phyloP scores from a whole-genome alignment of 805 yeast species.

The Yamadazyma akitaensis region DNA sequence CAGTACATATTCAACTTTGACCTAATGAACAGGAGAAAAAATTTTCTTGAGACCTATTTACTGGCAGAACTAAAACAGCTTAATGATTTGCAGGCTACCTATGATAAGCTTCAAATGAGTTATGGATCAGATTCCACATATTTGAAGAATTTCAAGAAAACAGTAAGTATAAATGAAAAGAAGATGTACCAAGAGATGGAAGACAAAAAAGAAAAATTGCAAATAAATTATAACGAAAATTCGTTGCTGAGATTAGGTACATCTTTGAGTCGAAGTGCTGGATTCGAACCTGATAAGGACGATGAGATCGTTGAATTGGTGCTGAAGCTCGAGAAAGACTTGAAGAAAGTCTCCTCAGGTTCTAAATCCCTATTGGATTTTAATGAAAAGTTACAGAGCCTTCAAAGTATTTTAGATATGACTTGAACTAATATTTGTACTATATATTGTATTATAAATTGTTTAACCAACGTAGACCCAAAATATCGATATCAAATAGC shows the following conservation, averaged over 20 bases:
- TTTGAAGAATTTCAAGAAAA: conserved; percentile 27
- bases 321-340: conserved; percentile 2
- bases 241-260: neutral
- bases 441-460: conserved; percentile 2
- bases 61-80: conserved; percentile 41
- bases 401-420: conserved; percentile 14
- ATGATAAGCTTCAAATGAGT: conserved; percentile 19
- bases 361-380: conserved; percentile 10
- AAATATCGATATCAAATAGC: conserved; percentile 7
- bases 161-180: conserved; percentile 14
- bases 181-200: conserved; percentile 14
- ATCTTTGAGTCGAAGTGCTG: neutral
- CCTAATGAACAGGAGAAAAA: conserved; percentile 21
- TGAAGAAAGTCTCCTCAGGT: conserved; percentile 2
- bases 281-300: conserved; percentile 5
- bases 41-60: conserved; percentile 32
- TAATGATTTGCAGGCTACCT: conserved; percentile 27
- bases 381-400: conserved; percentile 19
- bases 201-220: neutral
- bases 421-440: neutral
- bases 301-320: conserved; percentile 9
- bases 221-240: neutral
- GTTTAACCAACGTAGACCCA: conserved; percentile 12
- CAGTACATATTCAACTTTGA: conserved; percentile 24
- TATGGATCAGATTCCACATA: conserved; percentile 33